Evolutionary conservation across 2,329 filamentous ascomycete species (phyloP).

Genomic region (Claviceps fusiformis): DNA sequence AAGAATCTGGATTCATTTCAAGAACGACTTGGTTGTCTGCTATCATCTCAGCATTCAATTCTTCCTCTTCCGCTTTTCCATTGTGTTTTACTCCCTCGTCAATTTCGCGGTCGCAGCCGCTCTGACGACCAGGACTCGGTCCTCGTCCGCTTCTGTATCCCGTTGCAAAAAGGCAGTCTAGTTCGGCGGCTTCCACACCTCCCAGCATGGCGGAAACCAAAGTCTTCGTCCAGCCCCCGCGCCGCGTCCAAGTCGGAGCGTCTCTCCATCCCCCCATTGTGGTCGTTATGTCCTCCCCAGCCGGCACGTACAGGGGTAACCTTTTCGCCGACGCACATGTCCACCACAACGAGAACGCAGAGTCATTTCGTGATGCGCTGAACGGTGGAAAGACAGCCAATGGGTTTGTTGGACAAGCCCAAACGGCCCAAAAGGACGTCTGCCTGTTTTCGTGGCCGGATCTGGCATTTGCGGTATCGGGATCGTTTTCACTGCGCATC

Average conservation of each 20-base stretch:
- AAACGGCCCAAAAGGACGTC: neutral
- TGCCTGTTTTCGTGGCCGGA: neutral
- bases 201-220: slow-evolving; percentile 6
- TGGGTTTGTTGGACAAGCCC: neutral
- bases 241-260: slow-evolving; percentile 7
- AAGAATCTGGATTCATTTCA: neutral
- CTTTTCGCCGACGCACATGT: neutral
- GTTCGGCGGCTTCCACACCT: too few relatives aligned
- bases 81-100: neutral
- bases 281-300: neutral
- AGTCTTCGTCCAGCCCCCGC: slow-evolving; percentile 15
- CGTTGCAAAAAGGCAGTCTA: neutral
- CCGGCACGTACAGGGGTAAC: neutral
- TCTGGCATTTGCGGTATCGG: neutral
- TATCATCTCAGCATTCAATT: neutral
- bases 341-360: neutral
- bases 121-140: neutral
- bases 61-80: neutral
- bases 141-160: neutral
- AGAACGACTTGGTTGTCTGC: neutral
- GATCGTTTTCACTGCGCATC: neutral
- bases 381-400: neutral
- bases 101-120: neutral
- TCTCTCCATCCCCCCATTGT: slow-evolving; percentile 13
- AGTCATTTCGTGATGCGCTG: neutral